Base-by-base conservation (phyloP, 2,329 filamentous ascomycete genomes). In the Ceratocystis ficicola region DNA sequence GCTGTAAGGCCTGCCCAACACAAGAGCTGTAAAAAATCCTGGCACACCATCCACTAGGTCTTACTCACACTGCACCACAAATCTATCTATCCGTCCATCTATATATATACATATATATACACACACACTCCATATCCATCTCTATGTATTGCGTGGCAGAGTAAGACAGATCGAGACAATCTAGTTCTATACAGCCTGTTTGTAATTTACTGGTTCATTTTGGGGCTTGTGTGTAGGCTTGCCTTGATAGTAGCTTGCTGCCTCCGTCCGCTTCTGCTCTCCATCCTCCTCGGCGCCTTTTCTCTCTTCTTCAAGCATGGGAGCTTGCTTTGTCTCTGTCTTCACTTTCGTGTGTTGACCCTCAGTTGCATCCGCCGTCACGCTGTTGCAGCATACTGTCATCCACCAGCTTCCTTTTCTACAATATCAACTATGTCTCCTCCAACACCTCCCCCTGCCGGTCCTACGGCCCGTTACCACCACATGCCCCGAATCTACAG, bases 301-400 rank as follows among this genome's bases (percentile, higher is more conserved):
- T 30, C 7, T 6, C 28, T 44, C 32, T 62, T 28, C 61, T 44
- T 62, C 41, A 28, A 44, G 61, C 61, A 62, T 62, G 61, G 44
- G 22, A 44, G 32, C 41, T 46, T 44, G 61, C 30, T 28, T 62
- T 46, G 61, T 22, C 41, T n/a, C 41, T 46, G 61, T 62, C 61
- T 62, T 62, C 61, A 62, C 61, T 62, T 10, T 25, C 15, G 44
- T 46, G 61, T 62, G 61, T 62, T 62, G 61, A 62, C 61, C 61
- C 12, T 62, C 28, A 28, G 30, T 22, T 50, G 46, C 46, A 57
- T 30, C 52, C 15, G 25, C 52, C 52, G 15, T 28, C 22, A 30
- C 22, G 46, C 46, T 22, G n/a, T 50, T 50, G 46, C 46, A 20
- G n/a, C 17, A 50, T 22, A 5, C 46, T 6, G 22, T 22, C 46